Base-by-base conservation (phyloP, 202 grass and related monocot genomes). In the Hordeum pubiflorum region DNA sequence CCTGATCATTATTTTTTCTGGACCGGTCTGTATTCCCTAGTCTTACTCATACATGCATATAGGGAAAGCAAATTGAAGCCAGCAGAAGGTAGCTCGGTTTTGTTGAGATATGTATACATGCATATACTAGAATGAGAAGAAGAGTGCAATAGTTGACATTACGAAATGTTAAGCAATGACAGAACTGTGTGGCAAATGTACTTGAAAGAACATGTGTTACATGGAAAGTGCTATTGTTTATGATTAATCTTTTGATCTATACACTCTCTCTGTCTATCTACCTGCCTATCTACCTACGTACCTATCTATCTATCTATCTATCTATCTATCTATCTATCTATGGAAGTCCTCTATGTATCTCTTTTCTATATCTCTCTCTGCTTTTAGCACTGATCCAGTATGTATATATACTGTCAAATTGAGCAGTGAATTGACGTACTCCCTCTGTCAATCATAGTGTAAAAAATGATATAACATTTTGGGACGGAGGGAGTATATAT, bases 61-160 rank as follows among this genome's bases (percentile, higher is more conserved):
- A 72, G 36, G 78, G 21, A 23, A 74, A 72, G 36, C 64, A 36
- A 82, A 73, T 18, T 85, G 75, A 85, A 81, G 46, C 26, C 58
- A 85, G 77, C 73, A 72, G n/a, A 72, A 77, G 64, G 17, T 85
- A 46, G 78, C 56, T 76, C 36, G 22, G 20, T 60, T 77, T 72
- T 67, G 58, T 77, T 81, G 57, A 66, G 72, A 67, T 27, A 85
- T 84, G 24, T 63, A 76, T 38, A 72, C 66, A 58, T 0, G 13
- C 52, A n/a, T 83, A 67, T 58, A 72, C 64, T 61, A 81, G 23
- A 62, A 62, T 15, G 74, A 82, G 72, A 43, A 9, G 17, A 63
- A 57, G 55, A 46, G 46, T 80, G 18, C 23, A 72, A 20, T 77
- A 85, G 38, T 34, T 81, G 78, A 56, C 46, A 77, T 73, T 67